Base-by-base conservation (phyloP, 2,329 filamentous ascomycete species). In the Amphichorda felina region DNA sequence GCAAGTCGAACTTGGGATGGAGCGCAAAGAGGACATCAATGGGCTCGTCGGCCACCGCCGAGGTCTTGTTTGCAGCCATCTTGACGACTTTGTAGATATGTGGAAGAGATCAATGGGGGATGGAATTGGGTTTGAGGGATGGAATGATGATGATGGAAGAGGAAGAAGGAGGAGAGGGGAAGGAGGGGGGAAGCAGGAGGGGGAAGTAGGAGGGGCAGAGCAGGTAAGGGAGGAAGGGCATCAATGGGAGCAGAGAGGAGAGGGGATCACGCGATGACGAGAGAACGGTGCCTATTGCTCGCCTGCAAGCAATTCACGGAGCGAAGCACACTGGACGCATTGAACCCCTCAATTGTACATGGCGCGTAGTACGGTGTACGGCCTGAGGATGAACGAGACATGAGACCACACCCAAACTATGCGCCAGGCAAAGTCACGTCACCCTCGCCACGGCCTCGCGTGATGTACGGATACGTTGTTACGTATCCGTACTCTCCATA, bases 1-100 rank as follows among this genome's bases (percentile, higher is more conserved):
- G 47, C 39, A 76, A 54, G 50, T 75, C 61, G 52, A 76, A 77
- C 53, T 73, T 71, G 51, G 64, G 57, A 37, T 77, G 72, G 47
- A 77, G 63, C 47, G 66, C 71, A 56, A 77, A 66, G 51, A 77
- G 68, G 45, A 76, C 68, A 43, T 75, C 64, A 49, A 76, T 61
- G 45, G 70, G 70, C 53, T 75, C 67, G 51, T 75, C 70, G 49
- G 64, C 62, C 55, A 72, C 68, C 52, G 70, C 70, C 56, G 70
- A 71, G 46, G 59, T 63, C 66, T 75, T 75, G 52, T 57, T 57
- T 54, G 68, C 59, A 62, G 54, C 66, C 72, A 76, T 76, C 57
- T 57, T 71, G 61, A 49, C 42, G 41, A 38, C 19, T 42, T 43
- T 43, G 36, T 41, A 14, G 42, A 32, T 36, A 35, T 30, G 40